Evolutionary conservation across 176 grass and related monocot genomes (phyloP).

Genomic region (Zoysia pacifica): DNA sequence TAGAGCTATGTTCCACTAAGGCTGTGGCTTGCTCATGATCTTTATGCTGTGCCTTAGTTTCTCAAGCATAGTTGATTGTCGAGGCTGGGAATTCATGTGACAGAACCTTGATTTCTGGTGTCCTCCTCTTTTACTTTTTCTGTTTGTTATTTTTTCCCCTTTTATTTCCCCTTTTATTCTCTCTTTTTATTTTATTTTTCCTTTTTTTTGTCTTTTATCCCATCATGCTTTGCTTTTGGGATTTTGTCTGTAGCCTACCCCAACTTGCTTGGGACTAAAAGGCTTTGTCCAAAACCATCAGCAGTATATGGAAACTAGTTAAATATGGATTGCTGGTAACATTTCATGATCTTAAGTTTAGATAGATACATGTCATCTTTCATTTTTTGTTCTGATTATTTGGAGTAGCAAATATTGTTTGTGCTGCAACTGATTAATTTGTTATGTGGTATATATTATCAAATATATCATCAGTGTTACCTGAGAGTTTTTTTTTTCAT

Average conservation of each 20-base stretch:
- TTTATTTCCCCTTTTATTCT: no score
- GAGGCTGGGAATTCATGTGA: no score
- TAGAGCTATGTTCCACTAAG: background rate
- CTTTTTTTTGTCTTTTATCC: no score
- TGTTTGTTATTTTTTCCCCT: no score
- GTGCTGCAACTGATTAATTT: slow-evolving; percentile 2
- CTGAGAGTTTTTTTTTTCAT: background rate
- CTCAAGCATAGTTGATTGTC: no score
- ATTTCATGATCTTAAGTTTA: background rate
- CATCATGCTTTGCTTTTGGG: no score
- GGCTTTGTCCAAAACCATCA: background rate
- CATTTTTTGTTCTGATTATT: slow-evolving; percentile 7
- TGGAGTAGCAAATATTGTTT: slow-evolving; percentile 8
- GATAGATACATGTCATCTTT: background rate
- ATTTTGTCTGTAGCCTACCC: no score
- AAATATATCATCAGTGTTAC: background rate
- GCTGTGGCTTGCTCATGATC: background rate
- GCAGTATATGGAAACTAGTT: background rate
- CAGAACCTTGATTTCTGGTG: no score
- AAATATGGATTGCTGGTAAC: background rate
- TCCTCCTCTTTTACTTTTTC: no score
- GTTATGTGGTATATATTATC: slow-evolving; percentile 7
- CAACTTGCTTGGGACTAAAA: no score
- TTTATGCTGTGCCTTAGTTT: background rate
- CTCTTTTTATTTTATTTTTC: no score